Percentiles rank a stretch among this genome's conserved stretches.
Conservation (phyloP, 352 stramenopile genomes). For the Pythium apleroticum region DNA sequence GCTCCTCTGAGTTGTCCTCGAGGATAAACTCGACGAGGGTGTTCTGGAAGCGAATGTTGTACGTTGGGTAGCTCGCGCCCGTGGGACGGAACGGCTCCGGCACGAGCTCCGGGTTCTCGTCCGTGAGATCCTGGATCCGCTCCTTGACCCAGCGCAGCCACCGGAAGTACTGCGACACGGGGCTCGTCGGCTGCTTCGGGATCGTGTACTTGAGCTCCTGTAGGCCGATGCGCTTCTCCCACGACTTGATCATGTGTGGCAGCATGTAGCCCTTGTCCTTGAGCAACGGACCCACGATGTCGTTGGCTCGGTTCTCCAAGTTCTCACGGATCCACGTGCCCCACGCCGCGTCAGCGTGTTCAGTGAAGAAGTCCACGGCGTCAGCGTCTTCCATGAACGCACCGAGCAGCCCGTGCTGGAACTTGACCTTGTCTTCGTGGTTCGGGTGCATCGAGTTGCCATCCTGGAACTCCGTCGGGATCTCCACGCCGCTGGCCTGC, state of each 20-base stretch:
- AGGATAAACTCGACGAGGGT: conserved; percentile 48
- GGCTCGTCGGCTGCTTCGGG: conserved; percentile 46
- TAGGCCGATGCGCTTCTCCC: conserved; percentile 47
- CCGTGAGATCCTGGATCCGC: conserved; percentile 47
- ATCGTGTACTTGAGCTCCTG: conserved; percentile 50
- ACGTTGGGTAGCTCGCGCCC: conserved; percentile 54
- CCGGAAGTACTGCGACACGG: conserved; percentile 62
- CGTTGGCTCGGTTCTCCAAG: conserved; percentile 34
- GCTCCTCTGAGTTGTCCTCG: conserved; percentile 44
- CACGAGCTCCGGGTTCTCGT: conserved; percentile 37
- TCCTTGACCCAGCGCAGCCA: conserved; percentile 76
- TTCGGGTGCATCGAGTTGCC: conserved; percentile 50
- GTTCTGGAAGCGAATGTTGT: conserved; percentile 57
- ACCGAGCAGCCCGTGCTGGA: conserved; percentile 50
- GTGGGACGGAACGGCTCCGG: conserved; percentile 36
- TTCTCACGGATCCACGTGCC: conserved; percentile 50
- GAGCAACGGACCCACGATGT: conserved; percentile 54
- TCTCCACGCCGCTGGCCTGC: conserved; percentile 23
- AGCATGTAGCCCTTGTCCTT: conserved; percentile 61
- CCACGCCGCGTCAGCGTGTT: conserved; percentile 56
- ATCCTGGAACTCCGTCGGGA: conserved; percentile 36
- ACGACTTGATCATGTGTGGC: conserved; percentile 63
- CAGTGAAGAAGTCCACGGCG: conserved; percentile 48
- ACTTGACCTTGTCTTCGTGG: conserved; percentile 38
- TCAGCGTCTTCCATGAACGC: conserved; percentile 57